Conservation (phyloP, 2,329 filamentous ascomycete species). For the Monosporascus ibericus region DNA sequence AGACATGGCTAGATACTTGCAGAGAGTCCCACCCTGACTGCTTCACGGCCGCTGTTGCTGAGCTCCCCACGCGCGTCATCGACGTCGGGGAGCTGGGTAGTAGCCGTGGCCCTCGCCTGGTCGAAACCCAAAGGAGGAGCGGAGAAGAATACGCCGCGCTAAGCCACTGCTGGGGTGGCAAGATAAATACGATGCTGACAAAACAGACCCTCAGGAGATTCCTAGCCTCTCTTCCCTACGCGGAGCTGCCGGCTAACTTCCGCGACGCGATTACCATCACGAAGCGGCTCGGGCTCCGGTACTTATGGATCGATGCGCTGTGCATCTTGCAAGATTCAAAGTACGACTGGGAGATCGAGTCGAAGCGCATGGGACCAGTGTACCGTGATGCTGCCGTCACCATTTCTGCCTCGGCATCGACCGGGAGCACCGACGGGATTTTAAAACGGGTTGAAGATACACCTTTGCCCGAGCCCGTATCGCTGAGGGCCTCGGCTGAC, state of each 20-base stretch:
- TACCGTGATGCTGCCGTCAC: conserved; percentile 1
- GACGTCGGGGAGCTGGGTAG: neutral
- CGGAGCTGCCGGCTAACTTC: conserved; percentile 2
- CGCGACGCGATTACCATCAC: conserved; percentile 5
- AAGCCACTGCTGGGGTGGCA: conserved; percentile 13
- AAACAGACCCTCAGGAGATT: neutral
- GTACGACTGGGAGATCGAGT: conserved; percentile 1
- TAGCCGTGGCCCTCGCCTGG: neutral
- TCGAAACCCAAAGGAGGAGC: neutral
- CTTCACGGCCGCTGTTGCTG: neutral
- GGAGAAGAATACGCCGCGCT: conserved; percentile 8
- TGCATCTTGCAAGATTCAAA: conserved; percentile 5
- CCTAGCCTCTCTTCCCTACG: neutral
- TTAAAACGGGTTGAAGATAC: neutral
- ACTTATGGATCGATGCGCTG: conserved; percentile 5
- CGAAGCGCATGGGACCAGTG: neutral
- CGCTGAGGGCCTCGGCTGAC: too few species aligned
- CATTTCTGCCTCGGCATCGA: conserved; percentile 1
- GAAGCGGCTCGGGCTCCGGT: conserved; percentile 1
- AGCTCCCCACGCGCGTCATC: neutral
- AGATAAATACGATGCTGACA: conserved; percentile 1
- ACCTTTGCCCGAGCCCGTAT: too few species aligned
- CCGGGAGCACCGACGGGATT: conserved; percentile 1
- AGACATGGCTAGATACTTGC: neutral
- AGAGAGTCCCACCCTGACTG: neutral